Evolutionary conservation across 1,139 yeast genomes (phyloP).

Genomic region (Saccharomyces hybrid): DNA sequence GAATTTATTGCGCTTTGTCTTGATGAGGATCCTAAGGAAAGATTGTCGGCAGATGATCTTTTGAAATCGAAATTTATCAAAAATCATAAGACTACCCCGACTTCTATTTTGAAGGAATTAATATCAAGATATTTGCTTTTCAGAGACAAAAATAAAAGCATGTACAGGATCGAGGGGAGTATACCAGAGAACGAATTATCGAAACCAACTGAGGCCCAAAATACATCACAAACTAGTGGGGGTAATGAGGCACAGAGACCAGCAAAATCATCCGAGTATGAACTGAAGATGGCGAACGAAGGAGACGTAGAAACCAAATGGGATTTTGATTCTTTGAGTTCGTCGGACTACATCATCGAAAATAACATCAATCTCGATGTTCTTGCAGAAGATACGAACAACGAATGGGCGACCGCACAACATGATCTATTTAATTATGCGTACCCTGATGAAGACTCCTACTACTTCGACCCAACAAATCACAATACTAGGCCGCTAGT

Average conservation of each 20-base stretch:
- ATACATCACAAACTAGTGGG: conserved; percentile 17
- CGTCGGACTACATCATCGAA: conserved; percentile 63
- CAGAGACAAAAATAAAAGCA: conserved; percentile 52
- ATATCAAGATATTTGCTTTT: conserved; percentile 74
- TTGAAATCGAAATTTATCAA: conserved; percentile 66
- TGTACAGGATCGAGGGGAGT: conserved; percentile 39
- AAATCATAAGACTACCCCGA: conserved; percentile 52
- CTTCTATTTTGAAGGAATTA: conserved; percentile 59
- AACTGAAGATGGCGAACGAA: conserved; percentile 28
- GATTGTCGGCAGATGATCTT: conserved; percentile 83
- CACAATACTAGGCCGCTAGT: conserved; percentile 24
- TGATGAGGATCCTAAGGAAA: conserved; percentile 85
- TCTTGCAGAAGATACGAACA: conserved; percentile 30
- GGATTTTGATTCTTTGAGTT: conserved; percentile 77
- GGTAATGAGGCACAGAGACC: conserved; percentile 15
- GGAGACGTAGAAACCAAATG: conserved; percentile 62
- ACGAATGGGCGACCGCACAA: conserved; percentile 32
- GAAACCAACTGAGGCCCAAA: conserved; percentile 27
- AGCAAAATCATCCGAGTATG: conserved; percentile 9
- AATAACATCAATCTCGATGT: conserved; percentile 50
- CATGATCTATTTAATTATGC: conserved; percentile 33
- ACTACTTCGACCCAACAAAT: conserved; percentile 23
- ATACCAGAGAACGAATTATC: conserved; percentile 30
- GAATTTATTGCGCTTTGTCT: conserved; percentile 87
- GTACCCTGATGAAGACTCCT: conserved; percentile 34